Evolutionary conservation across 2,329 filamentous ascomycete genomes (phyloP).

Genomic region (Penicillium brasilianum): DNA sequence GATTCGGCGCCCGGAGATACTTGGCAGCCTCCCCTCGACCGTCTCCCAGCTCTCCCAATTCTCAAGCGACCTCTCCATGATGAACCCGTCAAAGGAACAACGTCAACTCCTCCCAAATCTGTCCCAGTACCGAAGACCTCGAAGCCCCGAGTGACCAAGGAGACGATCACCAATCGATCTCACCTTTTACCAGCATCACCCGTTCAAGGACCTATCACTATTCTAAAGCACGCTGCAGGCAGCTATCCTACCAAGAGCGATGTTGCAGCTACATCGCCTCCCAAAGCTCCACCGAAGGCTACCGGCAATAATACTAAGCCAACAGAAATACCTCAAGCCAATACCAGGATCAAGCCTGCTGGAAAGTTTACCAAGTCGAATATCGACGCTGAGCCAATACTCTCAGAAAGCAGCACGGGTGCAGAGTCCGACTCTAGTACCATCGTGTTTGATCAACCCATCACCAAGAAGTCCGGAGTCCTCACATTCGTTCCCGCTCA

Average conservation of each 20-base stretch:
- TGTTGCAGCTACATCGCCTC: slow-evolving; percentile 1
- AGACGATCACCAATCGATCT: neutral
- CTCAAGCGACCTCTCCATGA: slow-evolving; percentile 24
- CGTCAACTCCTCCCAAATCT: slow-evolving; percentile 9
- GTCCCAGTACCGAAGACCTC: slow-evolving; percentile 8
- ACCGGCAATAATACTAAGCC: neutral
- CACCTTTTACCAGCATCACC: neutral
- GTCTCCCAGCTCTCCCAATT: slow-evolving; percentile 23
- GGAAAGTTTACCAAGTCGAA: slow-evolving; percentile 4
- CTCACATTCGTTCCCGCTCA: slow-evolving; percentile 36
- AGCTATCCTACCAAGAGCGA: neutral
- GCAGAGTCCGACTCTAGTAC: slow-evolving; percentile 38
- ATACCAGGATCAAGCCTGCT: slow-evolving; percentile 9
- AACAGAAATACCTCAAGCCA: slow-evolving; percentile 11
- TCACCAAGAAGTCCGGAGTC: slow-evolving; percentile 23
- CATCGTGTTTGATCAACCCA: slow-evolving; percentile 39
- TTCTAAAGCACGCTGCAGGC: slow-evolving; percentile 10
- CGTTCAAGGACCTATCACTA: slow-evolving; percentile 8
- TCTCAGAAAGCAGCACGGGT: slow-evolving; percentile 36
- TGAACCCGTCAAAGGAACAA: neutral
- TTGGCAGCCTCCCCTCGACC: slow-evolving; percentile 9
- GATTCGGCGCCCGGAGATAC: neutral
- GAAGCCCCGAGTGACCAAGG: slow-evolving; percentile 11
- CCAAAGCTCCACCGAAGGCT: slow-evolving; percentile 2
- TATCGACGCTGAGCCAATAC: slow-evolving; percentile 19